phyloP scores from a whole-genome alignment of 2,329 filamentous ascomycete species.

The Geosmithia putterillii region DNA sequence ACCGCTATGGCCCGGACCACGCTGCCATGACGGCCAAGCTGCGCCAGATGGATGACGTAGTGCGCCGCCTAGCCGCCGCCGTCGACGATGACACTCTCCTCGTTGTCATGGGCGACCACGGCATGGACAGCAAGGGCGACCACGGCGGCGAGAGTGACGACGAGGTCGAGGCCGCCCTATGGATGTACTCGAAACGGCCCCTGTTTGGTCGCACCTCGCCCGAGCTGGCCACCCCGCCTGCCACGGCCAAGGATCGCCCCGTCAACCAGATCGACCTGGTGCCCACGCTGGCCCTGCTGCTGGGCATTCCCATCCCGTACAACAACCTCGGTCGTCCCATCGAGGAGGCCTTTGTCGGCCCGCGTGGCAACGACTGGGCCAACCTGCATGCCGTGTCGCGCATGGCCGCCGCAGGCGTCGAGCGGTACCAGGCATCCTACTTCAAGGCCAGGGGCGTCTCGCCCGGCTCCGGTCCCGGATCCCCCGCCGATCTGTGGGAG shows the following conservation, averaged over 20 bases:
- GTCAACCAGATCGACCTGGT: conserved; percentile 88
- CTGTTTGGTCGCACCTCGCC: conserved; percentile 68
- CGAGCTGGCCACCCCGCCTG: conserved; percentile 43
- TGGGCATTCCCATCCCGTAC: conserved; percentile 88
- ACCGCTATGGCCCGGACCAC: conserved; percentile 90
- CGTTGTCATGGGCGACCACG: conserved; percentile 97
- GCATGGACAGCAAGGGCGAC: conserved; percentile 95
- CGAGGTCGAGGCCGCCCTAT: conserved; percentile 85
- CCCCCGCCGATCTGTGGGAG: conserved; percentile 25
- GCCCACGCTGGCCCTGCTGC: conserved; percentile 74
- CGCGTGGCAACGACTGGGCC: conserved; percentile 55
- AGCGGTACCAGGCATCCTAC: conserved; percentile 80
- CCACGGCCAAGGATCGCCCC: conserved; percentile 65
- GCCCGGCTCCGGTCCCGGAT: conserved; percentile 34
- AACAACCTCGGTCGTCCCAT: conserved; percentile 92
- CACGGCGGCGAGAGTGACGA: conserved; percentile 98
- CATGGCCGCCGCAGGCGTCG: conserved; percentile 72
- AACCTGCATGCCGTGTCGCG: conserved; percentile 69
- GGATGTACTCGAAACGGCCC: conserved; percentile 92
- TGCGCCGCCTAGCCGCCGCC: conserved; percentile 56
- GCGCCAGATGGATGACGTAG: conserved; percentile 76
- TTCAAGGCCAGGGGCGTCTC: conserved; percentile 58
- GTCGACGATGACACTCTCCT: conserved; percentile 81
- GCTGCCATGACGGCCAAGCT: conserved; percentile 84
- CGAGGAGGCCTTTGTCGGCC: conserved; percentile 78